Conservation (phyloP, 2,329 filamentous ascomycete species). For the Fusarium sp. region DNA sequence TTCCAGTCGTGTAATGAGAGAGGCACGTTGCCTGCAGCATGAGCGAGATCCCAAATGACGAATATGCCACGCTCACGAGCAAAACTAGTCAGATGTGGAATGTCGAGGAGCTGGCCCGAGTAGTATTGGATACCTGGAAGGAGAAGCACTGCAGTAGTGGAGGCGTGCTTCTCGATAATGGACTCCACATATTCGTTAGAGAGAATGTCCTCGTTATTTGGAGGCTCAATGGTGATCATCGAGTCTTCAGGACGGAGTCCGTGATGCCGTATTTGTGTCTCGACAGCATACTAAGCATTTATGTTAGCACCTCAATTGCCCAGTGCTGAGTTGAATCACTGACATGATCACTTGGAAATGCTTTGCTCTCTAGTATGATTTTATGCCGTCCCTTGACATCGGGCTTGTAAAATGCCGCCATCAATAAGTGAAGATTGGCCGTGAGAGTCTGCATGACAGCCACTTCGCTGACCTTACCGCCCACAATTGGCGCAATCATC, state of each 20-base stretch:
- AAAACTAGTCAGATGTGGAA: conserved; percentile 76
- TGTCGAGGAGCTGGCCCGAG: conserved; percentile 84
- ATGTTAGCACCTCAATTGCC: conserved; percentile 3
- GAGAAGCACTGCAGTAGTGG: conserved; percentile 74
- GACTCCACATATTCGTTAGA: conserved; percentile 73
- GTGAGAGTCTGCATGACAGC: conserved; percentile 87
- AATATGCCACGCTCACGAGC: conserved; percentile 74
- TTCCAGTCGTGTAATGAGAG: conserved; percentile 82
- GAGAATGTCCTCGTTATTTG: conserved; percentile 60
- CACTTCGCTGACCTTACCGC: conserved; percentile 74
- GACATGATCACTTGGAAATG: conserved; percentile 85
- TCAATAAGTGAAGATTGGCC: conserved; percentile 77
- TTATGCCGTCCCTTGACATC: conserved; percentile 67
- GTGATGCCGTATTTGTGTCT: conserved; percentile 79
- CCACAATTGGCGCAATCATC: conserved; percentile 75
- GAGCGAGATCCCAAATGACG: conserved; percentile 85
- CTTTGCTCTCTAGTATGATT: conserved; percentile 83
- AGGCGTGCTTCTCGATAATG: conserved; percentile 77
- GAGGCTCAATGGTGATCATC: conserved; percentile 75
- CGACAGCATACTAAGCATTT: conserved; percentile 71
- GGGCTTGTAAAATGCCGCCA: conserved; percentile 83
- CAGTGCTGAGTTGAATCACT: background rate
- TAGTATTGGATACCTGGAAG: conserved; percentile 88
- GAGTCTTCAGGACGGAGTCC: conserved; percentile 69
- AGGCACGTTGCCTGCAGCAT: conserved; percentile 82